Conservation (phyloP, 257 asterid species). For the Jacaranda copaia region DNA sequence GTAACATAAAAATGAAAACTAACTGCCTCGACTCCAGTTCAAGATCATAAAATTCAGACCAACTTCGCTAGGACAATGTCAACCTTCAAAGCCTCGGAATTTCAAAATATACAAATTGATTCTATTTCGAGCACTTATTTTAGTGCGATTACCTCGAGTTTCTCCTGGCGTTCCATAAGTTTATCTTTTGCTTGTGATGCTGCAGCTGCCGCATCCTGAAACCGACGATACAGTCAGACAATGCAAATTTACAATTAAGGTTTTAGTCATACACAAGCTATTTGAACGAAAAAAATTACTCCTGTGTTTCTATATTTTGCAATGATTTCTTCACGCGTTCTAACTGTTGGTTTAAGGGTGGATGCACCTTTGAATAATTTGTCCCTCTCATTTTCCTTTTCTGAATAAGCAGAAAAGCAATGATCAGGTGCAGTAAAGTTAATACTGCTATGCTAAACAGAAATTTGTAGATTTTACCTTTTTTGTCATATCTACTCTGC, state of each 20-base stretch:
- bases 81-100: slow-evolving; percentile 12
- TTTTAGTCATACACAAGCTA: slow-evolving; percentile 29
- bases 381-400: slow-evolving; percentile 64
- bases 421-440: slow-evolving; percentile 25
- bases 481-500: slow-evolving; percentile 41
- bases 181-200: slow-evolving; percentile 87
- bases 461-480: slow-evolving; percentile 51
- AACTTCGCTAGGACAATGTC: not conserved
- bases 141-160: slow-evolving; percentile 73
- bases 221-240: slow-evolving; percentile 34
- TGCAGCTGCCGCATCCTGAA: slow-evolving; percentile 80
- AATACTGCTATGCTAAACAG: slow-evolving; percentile 23
- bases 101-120: not conserved
- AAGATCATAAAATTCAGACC: not conserved
- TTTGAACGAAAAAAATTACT: slow-evolving; percentile 50
- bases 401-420: slow-evolving; percentile 42
- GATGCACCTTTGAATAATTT: slow-evolving; percentile 79
- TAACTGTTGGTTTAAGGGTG: slow-evolving; percentile 63
- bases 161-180: slow-evolving; percentile 86
- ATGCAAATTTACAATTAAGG: slow-evolving; percentile 28
- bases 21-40: not conserved
- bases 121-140: slow-evolving; percentile 15
- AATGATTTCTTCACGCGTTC: slow-evolving; percentile 93
- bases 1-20: not conserved
- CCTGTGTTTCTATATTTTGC: slow-evolving; percentile 85